Base-by-base conservation (phyloP, 176 grass and related monocot genomes). In the Aegilops longissima region DNA sequence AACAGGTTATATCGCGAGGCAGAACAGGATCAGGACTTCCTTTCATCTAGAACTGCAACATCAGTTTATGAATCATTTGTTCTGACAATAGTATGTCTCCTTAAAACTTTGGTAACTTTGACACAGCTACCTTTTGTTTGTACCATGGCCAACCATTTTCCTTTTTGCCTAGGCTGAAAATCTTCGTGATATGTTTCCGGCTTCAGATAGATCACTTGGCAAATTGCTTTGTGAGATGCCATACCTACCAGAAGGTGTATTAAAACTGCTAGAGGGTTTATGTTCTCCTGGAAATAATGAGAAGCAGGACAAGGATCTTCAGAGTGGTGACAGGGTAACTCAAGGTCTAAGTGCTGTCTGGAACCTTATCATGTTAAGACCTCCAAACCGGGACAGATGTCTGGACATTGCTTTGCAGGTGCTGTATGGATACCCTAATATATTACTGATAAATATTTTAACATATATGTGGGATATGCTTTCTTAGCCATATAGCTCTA, bases 41-140 rank as follows among this genome's bases (percentile, higher is more conserved):
- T 98, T 94, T 93, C 92, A 66, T 98, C 96, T 79, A 98, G 93
- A 90, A 98, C 96, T 77, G 96, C 96, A 76, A 92, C 91, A 86
- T 98, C 96, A 92, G 89, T 95, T 91, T 98, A 98, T 56, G 96
- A 98, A 83, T 92, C 91, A 34, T 98, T 98, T 94, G 90, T 98
- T 74, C 81, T 98, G 36, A 85, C 82, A 82, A 79, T 98, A 75
- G 96, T 98, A 87, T 61, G 87, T 85, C 44, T 58, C 77, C 34
- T 83, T 73, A 36, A 66, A 84, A 16, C 35, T 44, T 64, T 40
- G 58, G 20, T 30, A 61, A 65, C 14, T 79, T 78, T 84, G 61
- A 83, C 51, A 68, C 61, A 14, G 61, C 34, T 42, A 70, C 6
- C 80, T 87, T 85, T 75, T 87, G 58, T 72, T 79, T 75, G 35